Evolutionary conservation across 1,284 basidiomycete species (phyloP).

Genomic region (Apiotrichum brassicae): DNA sequence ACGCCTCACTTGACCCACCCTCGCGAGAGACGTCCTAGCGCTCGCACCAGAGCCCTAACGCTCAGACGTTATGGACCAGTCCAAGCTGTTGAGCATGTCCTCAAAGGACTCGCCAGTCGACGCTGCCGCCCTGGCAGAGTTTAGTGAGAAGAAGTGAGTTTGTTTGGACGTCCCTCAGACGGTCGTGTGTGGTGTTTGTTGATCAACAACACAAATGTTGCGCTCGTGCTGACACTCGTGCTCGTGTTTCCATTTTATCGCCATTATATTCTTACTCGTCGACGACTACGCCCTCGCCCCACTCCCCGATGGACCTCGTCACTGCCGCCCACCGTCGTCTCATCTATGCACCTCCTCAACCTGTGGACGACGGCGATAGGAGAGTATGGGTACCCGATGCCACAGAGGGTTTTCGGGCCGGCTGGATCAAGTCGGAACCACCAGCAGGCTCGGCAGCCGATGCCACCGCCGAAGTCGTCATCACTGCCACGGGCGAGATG

Average conservation of each 20-base stretch:
- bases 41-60: not conserved
- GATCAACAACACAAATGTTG: not conserved
- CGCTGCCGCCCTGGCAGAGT: constrained; percentile 86
- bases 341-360: constrained; percentile 2
- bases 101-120: constrained; percentile 39
- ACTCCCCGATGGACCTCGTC: constrained; percentile 6
- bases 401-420: constrained; percentile 42
- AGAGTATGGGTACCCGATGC: constrained; percentile 45
- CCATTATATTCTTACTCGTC: not conserved
- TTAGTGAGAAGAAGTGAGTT: constrained; percentile 79
- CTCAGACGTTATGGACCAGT: constrained; percentile 34
- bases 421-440: constrained; percentile 43
- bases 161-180: not conserved
- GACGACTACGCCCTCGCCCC: not conserved
- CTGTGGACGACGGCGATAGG: constrained; percentile 20
- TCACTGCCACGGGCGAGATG: constrained; percentile 39
- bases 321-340: constrained; percentile 5
- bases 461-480: constrained; percentile 39
- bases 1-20: not conserved
- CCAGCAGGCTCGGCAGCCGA: constrained; percentile 21
- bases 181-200: too few relatives aligned
- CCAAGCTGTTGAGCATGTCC: constrained; percentile 27
- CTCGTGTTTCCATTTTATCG: not conserved
- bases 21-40: constrained; percentile 1
- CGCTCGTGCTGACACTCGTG: not conserved